Conservation (phyloP, 768 basidiomycete species). For the Mycena rosella region DNA sequence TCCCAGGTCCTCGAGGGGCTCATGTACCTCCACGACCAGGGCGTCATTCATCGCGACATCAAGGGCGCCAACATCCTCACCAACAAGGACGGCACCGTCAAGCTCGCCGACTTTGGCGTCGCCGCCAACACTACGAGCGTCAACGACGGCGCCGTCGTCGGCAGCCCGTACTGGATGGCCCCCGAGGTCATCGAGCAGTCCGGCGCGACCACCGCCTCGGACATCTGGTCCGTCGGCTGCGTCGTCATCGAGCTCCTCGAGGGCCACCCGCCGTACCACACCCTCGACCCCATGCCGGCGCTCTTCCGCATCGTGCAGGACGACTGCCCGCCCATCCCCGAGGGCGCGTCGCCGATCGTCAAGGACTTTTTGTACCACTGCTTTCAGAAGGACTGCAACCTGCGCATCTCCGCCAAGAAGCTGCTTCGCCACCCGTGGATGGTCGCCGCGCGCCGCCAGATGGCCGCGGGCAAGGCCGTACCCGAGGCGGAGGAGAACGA, state of each 20-base stretch:
- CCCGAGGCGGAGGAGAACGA: conserved; percentile 46
- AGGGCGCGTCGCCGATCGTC: conserved; percentile 94
- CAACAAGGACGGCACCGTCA: conserved; percentile 98
- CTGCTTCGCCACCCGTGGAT: conserved; percentile 97
- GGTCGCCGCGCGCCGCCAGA: conserved; percentile 84
- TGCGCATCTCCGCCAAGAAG: conserved; percentile 95
- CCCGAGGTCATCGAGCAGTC: conserved; percentile 99
- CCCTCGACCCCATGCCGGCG: conserved; percentile 97
- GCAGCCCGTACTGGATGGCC: conserved; percentile 99
- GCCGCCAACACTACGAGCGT: conserved; percentile 83
- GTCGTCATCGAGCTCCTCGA: conserved; percentile 97
- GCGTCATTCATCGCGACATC: conserved; percentile 99
- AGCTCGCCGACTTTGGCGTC: conserved; percentile 99
- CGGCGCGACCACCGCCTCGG: conserved; percentile 96
- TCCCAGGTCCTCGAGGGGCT: conserved; percentile 96
- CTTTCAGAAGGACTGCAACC: conserved; percentile 97
- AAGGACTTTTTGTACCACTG: conserved; percentile 98
- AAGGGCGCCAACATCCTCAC: conserved; percentile 99
- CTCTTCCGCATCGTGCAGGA: conserved; percentile 99
- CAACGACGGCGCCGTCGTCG: conserved; percentile 92
- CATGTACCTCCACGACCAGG: conserved; percentile 98
- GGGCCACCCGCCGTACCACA: conserved; percentile 95
- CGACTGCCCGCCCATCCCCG: conserved; percentile 96
- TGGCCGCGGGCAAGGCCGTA: conserved; percentile 57
- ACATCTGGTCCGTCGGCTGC: conserved; percentile 98